A percentile compares a stretch with the other conserved stretches of the same genome.
Conservation (phyloP, 2,329 filamentous ascomycete species). For the Aureobasidium mangrovei region DNA sequence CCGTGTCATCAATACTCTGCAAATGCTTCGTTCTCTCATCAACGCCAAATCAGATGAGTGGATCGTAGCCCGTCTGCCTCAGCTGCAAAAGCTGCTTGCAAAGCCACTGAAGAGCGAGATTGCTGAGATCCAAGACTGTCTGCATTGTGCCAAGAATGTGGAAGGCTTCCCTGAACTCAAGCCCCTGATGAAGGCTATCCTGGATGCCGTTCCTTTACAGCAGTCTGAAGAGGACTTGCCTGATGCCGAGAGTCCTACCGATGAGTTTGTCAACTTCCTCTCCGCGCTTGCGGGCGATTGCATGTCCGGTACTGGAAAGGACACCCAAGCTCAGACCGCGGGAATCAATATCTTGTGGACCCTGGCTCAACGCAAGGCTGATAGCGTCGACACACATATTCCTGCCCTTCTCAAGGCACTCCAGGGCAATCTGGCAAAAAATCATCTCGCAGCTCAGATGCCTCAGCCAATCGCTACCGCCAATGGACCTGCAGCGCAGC, state of each 20-base stretch:
- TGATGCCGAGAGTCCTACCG: slow-evolving; percentile 65
- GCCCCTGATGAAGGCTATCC: slow-evolving; percentile 69
- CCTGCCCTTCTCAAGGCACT: slow-evolving; percentile 84
- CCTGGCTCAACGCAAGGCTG: slow-evolving; percentile 72
- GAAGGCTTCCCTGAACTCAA: slow-evolving; percentile 54
- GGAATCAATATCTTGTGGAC: slow-evolving; percentile 93
- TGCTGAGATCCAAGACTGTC: slow-evolving; percentile 84
- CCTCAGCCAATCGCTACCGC: slow-evolving; percentile 45
- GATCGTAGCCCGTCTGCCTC: slow-evolving; percentile 68
- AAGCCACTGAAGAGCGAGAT: slow-evolving; percentile 84
- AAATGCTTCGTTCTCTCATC: slow-evolving; percentile 82
- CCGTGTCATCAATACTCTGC: slow-evolving; percentile 85
- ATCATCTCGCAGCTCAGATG: slow-evolving; percentile 72
- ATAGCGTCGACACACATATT: slow-evolving; percentile 85
- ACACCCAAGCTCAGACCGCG: slow-evolving; percentile 59
- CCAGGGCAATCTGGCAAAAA: slow-evolving; percentile 82
- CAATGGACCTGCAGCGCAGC: slow-evolving; percentile 33
- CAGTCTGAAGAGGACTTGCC: slow-evolving; percentile 63
- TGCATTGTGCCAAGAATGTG: slow-evolving; percentile 64
- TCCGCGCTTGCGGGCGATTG: slow-evolving; percentile 82
- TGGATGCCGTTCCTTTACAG: slow-evolving; percentile 80
- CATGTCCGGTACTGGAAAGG: slow-evolving; percentile 44
- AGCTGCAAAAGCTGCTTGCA: slow-evolving; percentile 79
- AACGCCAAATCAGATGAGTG: slow-evolving; percentile 85
- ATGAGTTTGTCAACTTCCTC: slow-evolving; percentile 78